Evolutionary conservation across 73 alveolate species (phyloP).

Genomic region (Paramecium octaurelia): DNA sequence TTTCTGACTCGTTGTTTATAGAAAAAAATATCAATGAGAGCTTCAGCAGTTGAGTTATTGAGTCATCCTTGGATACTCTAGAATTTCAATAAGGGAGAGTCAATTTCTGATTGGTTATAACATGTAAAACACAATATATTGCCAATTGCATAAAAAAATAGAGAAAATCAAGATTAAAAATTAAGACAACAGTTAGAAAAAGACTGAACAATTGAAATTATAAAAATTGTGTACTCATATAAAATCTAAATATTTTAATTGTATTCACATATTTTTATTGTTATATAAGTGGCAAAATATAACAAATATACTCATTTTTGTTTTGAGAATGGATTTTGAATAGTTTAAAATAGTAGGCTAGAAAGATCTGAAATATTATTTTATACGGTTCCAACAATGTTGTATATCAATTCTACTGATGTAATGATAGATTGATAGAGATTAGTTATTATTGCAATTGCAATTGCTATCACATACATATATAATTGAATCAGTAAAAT

Average conservation of each 20-base stretch:
- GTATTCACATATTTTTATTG: not conserved
- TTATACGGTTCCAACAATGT: not conserved
- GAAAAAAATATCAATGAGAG: slow-evolving; percentile 23
- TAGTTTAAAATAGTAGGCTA: not conserved
- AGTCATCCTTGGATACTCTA: slow-evolving; percentile 49
- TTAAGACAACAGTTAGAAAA: not conserved
- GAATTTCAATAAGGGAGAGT: slow-evolving; percentile 39
- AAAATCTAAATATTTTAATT: not conserved
- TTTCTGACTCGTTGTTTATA: slow-evolving; percentile 14
- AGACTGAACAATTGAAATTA: not conserved
- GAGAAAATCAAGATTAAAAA: not conserved
- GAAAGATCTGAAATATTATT: not conserved
- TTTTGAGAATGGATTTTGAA: not conserved
- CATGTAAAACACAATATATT: slow-evolving; percentile 11
- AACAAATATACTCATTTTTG: not conserved
- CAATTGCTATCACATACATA: not conserved
- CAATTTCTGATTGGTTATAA: slow-evolving; percentile 39
- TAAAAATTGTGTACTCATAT: not conserved
- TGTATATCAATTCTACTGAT: not conserved
- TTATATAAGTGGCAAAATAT: not conserved
- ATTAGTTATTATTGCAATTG: not conserved
- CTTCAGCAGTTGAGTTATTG: slow-evolving; percentile 32
- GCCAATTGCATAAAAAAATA: slow-evolving; percentile 8
- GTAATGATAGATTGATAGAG: not conserved
- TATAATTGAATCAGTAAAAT: not conserved